Conservation (phyloP, 2,329 filamentous ascomycete species). For the Neoarthrinium moseri region DNA sequence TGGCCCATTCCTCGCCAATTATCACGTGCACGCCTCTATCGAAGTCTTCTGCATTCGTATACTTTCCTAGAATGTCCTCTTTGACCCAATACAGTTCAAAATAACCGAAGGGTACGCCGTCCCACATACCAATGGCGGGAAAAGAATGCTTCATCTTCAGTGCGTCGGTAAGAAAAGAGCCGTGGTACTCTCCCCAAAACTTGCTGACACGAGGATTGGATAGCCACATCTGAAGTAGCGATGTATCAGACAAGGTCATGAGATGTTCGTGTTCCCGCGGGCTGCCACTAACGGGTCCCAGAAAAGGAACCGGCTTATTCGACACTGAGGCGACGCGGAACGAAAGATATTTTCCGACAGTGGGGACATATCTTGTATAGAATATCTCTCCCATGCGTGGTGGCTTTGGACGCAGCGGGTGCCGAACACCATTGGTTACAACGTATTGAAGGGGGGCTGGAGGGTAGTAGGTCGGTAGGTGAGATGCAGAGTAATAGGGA, state of each 20-base stretch:
- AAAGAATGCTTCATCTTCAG: slow-evolving; percentile 75
- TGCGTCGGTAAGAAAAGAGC: slow-evolving; percentile 65
- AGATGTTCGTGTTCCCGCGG: slow-evolving; percentile 40
- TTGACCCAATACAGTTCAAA: slow-evolving; percentile 99
- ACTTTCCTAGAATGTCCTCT: slow-evolving; percentile 75
- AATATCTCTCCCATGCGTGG: slow-evolving; percentile 88
- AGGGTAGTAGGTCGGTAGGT: slow-evolving; percentile 88
- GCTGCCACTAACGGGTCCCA: slow-evolving; percentile 52
- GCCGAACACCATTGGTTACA: slow-evolving; percentile 74
- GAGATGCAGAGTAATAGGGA: slow-evolving; percentile 78
- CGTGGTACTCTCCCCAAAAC: slow-evolving; percentile 75
- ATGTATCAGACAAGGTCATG: slow-evolving; percentile 46
- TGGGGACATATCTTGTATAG: slow-evolving; percentile 84
- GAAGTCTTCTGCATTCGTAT: slow-evolving; percentile 72
- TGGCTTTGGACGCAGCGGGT: slow-evolving; percentile 85
- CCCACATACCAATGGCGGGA: slow-evolving; percentile 90
- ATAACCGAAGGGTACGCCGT: slow-evolving; percentile 92
- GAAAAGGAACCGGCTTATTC: slow-evolving; percentile 59
- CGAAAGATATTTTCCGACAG: slow-evolving; percentile 78
- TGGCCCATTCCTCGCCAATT: slow-evolving; percentile 88
- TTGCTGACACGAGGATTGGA: slow-evolving; percentile 76
- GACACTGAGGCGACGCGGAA: slow-evolving; percentile 81
- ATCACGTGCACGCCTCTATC: slow-evolving; percentile 87
- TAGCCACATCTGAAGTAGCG: slow-evolving; percentile 82
- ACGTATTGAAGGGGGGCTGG: slow-evolving; percentile 80